Evolutionary conservation across 2,329 filamentous ascomycete genomes (phyloP), one percentile per base, ranked within the genome.

Genomic region (Lachnellula arida): DNA sequence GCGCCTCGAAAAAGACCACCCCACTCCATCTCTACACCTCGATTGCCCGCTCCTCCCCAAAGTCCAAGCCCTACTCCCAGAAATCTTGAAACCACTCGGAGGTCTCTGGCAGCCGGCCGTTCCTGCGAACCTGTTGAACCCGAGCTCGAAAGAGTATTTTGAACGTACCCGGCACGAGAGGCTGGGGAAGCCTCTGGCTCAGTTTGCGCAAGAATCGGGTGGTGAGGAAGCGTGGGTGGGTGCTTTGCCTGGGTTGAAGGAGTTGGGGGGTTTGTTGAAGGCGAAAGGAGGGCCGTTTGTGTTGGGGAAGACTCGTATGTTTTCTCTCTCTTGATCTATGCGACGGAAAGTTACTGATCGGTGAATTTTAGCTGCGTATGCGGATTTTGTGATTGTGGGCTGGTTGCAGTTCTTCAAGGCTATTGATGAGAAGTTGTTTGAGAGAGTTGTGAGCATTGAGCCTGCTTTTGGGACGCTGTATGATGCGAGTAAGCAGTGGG

Each of bases 231-330:
- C 74, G 0, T 87, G 79, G 76, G 70, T 75, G 12, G 68, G 68
- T 0, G 78, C 76, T 0, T 69, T 73, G 48, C 73, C 67, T 1
- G 61, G 83, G 53, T 64, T 88, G 59, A 77, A 78, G 62, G 79
- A 60, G 25, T 37, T 67, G 17, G 64, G 51, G 3, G 46, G 25
- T 11, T 9, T 63, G 14, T 23, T 65, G 12, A 56, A 84, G 70
- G 79, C 79, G 39, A 66, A 72, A 0, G 75, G 77, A 0, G 86
- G 87, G 0, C 81, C 81, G 0, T 89, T 81, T 66, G 82, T 89
- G 53, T 49, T 80, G 58, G 87, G 87, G 0, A 70, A 78, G 47
- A 76, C 75, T 37, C 52, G 61, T 67, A 46, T 51, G 61, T 63
- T 34, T 25, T 17, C 22, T 14, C 17, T 11, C 9, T 32, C 8